Evolutionary conservation across 805 yeast species (phyloP), one percentile per base, ranked within the genome.

Genomic region (Yarrowia bubula): DNA sequence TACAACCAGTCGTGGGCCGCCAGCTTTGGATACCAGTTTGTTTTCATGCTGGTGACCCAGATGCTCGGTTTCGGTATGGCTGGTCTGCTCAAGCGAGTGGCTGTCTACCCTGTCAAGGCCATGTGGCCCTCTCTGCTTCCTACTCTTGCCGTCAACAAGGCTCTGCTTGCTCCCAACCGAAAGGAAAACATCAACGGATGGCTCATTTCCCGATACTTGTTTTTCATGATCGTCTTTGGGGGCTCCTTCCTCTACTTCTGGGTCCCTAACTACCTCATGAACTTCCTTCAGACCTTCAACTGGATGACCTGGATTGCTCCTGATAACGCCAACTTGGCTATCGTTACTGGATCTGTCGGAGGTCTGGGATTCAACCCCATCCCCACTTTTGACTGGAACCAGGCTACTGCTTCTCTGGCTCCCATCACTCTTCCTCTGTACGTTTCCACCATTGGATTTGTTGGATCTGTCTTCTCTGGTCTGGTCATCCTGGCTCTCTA

Each of bases 51-150:
- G 4, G 79, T 87, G 3, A 79, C 89, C 1, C 87, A 86, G 71
- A 84, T 83, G 68, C 74, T 87, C 68, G 92, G 91, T 28, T 83
- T 85, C 70, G 86, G 89, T 0, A 81, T 87, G 72, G 89, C 90
- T 6, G 87, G 88, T 60, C 70, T 86, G 15, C 79, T 86, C 79
- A 80, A 88, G 70, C 81, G 83, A 66, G 82, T 87, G 35, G 80
- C 80, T 2, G 80, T 85, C 10, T 84, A 84, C 69, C 86, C 85
- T 13, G 75, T 76, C 4, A 74, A 78, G 65, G 77, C 84, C n/a
- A 71, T 85, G 44, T 85, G 88, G 88, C 87, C 86, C 44, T 75
- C 80, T 1, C 66, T 77, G 2, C 70, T 83, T 67, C 85, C 86
- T 31, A 75, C 80, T 0, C 66, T 83, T 47, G 81, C 84, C 3